phyloP scores from a whole-genome alignment of 164 flowering plant genomes.

The Saururus chinensis region DNA sequence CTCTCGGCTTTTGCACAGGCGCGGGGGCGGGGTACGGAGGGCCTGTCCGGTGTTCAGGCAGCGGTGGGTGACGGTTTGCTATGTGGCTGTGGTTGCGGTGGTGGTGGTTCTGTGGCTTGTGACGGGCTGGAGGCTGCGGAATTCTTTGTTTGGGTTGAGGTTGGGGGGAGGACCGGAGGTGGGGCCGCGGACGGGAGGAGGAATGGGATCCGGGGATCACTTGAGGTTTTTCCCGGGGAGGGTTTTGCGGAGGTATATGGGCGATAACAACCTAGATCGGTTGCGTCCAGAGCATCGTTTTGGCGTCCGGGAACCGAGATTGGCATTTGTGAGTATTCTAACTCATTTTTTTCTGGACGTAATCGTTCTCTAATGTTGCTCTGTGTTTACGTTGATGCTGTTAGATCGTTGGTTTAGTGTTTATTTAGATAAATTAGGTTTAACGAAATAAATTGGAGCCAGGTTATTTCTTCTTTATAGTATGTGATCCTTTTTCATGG shows the following conservation, averaged over 20 bases:
- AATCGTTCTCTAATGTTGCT: background rate
- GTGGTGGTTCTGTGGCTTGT: background rate
- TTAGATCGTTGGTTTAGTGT: background rate
- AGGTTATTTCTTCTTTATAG: no score
- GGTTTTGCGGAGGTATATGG: constrained; percentile 14
- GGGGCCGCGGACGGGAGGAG: constrained; percentile 19
- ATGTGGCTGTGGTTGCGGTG: background rate
- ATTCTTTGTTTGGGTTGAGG: background rate
- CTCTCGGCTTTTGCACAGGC: background rate
- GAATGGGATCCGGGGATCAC: constrained; percentile 37
- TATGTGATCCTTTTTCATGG: no score
- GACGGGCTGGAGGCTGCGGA: background rate
- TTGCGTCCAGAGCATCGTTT: constrained; percentile 27
- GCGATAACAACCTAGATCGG: constrained; percentile 32
- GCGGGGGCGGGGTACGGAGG: background rate
- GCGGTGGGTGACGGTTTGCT: background rate
- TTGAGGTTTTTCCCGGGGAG: constrained; percentile 38
- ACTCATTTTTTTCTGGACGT: background rate
- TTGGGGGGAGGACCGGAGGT: constrained; percentile 10
- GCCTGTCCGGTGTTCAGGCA: background rate
- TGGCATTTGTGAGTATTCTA: constrained; percentile 56
- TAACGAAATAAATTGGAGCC: no score
- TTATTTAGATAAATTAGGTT: no score
- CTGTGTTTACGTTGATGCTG: background rate
- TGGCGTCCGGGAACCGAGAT: constrained; percentile 52